A percentile compares a stretch with the other conserved stretches of the same genome.
Conservation (phyloP, 768 basidiomycete genomes). For the Boletus sp. region DNA sequence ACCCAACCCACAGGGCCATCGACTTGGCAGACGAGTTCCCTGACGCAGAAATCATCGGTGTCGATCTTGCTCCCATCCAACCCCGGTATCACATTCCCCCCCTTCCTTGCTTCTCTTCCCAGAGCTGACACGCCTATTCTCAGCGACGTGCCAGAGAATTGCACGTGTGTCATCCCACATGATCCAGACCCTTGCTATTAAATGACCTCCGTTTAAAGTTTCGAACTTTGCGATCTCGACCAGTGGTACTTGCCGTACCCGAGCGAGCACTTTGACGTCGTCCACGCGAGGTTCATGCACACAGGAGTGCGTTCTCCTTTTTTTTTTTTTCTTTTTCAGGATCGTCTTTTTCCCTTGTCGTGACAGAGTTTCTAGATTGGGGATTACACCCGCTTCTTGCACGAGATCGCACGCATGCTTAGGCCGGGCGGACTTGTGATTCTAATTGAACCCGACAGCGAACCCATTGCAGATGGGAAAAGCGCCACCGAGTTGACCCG, state of each 20-base stretch:
- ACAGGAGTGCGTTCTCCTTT: constrained; percentile 41
- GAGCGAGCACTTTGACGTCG: constrained; percentile 59
- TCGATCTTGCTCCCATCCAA: constrained; percentile 72
- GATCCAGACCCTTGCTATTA: not conserved
- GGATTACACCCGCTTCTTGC: constrained; percentile 57
- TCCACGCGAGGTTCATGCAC: constrained; percentile 68
- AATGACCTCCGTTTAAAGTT: constrained; percentile 38
- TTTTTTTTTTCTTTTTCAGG: not conserved
- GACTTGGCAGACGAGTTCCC: constrained; percentile 74
- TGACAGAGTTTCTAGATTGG: constrained; percentile 44
- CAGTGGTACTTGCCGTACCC: constrained; percentile 59
- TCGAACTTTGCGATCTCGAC: constrained; percentile 70
- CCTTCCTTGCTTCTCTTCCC: not conserved
- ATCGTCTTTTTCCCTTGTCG: not conserved
- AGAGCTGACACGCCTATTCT: constrained; percentile 15
- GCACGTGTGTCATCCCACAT: constrained; percentile 52
- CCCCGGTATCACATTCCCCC: constrained; percentile 46
- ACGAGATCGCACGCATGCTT: constrained; percentile 61
- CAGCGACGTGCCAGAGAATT: constrained; percentile 65
- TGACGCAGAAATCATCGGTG: constrained; percentile 59
- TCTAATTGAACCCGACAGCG: constrained; percentile 58
- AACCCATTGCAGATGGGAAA: constrained; percentile 47
- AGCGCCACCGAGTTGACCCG: constrained; percentile 35
- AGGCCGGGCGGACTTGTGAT: constrained; percentile 69
- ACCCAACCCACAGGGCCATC: constrained; percentile 49